Evolutionary conservation across 305 asterid genomes (phyloP), one percentile per base, ranked within the genome.

Genomic region (Stenogyne calaminthoides): DNA sequence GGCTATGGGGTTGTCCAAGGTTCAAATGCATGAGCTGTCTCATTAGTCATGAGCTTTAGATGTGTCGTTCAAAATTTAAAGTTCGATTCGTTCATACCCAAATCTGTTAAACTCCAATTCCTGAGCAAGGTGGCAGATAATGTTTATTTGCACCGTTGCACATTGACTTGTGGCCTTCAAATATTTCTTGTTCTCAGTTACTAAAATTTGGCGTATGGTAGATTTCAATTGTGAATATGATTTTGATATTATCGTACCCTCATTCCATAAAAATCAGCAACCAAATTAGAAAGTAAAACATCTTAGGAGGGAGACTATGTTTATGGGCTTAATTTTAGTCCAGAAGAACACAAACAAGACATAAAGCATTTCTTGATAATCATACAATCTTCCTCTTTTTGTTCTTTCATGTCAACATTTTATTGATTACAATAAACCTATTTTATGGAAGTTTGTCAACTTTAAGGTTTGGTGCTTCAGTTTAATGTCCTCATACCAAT

Each of bases 281-380:
- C 67, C 57, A 55, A 20, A 57, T 32, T 68, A n/a, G 20, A 66
- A 44, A 44, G 37, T 27, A 36, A 72, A 47, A 20, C 25, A 64
- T 55, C 22, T 37, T 11, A 36, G 52, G 18, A 19, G 37, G 52
- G 71, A 25, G 36, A 20, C 18, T 25, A 27, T 9, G 3, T 36
- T 46, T 71, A 55, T 39, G 69, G 57, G 57, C 42, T 57, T 77
- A 36, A 19, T 29, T 57, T 15, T 9, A 10, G 59, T 69, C 40
- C 46, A 39, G 36, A 46, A 49, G 10, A 46, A 51, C 32, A 25
- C 12, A 49, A 54, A 25, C 10, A 19, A 57, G 65, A 57, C n/a
- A 29, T 16, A 57, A 64, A 49, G 4, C 39, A 66, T 49, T 16
- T 27, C 6, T 57, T 19, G 67, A 39, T 59, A 16, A 51, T 72